phyloP scores from a whole-genome alignment of 768 basidiomycete genomes.

The Boletus barrowsii region DNA sequence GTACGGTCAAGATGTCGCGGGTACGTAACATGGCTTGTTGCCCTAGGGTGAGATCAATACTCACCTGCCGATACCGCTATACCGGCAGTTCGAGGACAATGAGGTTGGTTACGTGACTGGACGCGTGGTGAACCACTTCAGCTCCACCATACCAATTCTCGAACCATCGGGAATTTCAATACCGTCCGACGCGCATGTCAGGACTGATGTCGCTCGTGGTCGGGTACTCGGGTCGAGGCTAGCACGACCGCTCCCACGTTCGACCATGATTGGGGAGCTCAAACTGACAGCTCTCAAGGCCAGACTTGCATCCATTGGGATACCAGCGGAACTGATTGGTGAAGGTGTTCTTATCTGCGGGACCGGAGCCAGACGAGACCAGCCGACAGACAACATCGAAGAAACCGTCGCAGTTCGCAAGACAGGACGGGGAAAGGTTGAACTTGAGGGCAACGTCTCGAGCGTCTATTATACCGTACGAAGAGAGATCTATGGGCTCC shows the following conservation, averaged over 20 bases:
- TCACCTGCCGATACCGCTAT: conserved; percentile 1
- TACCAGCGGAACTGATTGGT: conserved; percentile 93
- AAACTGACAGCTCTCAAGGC: conserved; percentile 87
- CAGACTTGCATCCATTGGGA: conserved; percentile 67
- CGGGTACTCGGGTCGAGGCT: conserved; percentile 65
- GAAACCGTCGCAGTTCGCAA: conserved; percentile 88
- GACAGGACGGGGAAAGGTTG: conserved; percentile 77
- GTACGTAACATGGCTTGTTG: conserved; percentile 44
- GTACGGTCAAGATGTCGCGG: conserved; percentile 78
- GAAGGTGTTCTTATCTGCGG: conserved; percentile 95
- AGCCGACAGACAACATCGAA: conserved; percentile 44
- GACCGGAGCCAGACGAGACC: conserved; percentile 45
- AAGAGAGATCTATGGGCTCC: conserved; percentile 83
- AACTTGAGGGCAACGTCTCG: conserved; percentile 86
- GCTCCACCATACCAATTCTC: conserved; percentile 84
- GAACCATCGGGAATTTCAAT: conserved; percentile 55
- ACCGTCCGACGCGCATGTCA: conserved; percentile 19
- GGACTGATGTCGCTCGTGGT: conserved; percentile 28
- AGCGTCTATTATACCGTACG: conserved; percentile 88
- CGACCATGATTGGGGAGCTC: conserved; percentile 97
- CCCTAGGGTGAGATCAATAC: background rate
- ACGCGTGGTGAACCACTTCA: conserved; percentile 78
- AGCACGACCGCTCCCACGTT: conserved; percentile 67
- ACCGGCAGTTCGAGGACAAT: conserved; percentile 87
- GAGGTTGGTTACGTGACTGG: conserved; percentile 93